Base-by-base conservation (phyloP, 164 flowering plant genomes). In the Umbellularia californica region DNA sequence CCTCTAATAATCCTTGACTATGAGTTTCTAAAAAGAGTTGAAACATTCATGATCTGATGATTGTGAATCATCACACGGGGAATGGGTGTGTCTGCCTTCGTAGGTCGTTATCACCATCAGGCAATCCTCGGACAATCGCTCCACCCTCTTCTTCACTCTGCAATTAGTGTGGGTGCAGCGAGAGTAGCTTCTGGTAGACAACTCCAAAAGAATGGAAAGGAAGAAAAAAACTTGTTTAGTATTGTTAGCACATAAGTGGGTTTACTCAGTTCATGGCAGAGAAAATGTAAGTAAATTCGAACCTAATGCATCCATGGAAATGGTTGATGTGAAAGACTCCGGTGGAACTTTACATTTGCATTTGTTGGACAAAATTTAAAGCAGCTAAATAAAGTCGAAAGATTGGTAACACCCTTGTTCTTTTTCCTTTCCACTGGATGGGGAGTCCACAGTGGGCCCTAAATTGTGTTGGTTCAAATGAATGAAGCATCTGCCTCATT, bases 81-180 rank as follows among this genome's bases (percentile, higher is more conserved):
- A 77, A 77, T 91, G 96, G 69, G 81, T 88, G 83, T 92, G 97
- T 72, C 92, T 83, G 28, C 97, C 97, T 89, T 92, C 97, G 62
- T 92, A 92, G 9, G 97, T 92, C 23, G 97, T 92, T 72, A 92
- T 92, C 23, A 92, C 97, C 92, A 89, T 90, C 52, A 92, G 77
- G 76, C 91, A 88, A 79, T 92, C 97, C 63, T 92, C 92, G 4
- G 97, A 90, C 41, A 89, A 73, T 70, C 97, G 68, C 70, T 92
- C 97, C 0, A 92, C 94, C 65, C 92, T 86, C 79, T 92, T 92
- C 87, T 90, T 90, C 83, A 92, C 97, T 70, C 91, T 75, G 30
- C 97, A 92, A 52, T 85, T 89, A 33, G 50, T 87, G 58, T 90
- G 87, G 0, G 97, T 91, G 66, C 97, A 91, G 0, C 92, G 76